These are phyloP conservation scores for Penicillium glabrum DNA, from an alignment of 2,329 filamentous ascomycete genomes.

Conservation along the genomic window DNA sequence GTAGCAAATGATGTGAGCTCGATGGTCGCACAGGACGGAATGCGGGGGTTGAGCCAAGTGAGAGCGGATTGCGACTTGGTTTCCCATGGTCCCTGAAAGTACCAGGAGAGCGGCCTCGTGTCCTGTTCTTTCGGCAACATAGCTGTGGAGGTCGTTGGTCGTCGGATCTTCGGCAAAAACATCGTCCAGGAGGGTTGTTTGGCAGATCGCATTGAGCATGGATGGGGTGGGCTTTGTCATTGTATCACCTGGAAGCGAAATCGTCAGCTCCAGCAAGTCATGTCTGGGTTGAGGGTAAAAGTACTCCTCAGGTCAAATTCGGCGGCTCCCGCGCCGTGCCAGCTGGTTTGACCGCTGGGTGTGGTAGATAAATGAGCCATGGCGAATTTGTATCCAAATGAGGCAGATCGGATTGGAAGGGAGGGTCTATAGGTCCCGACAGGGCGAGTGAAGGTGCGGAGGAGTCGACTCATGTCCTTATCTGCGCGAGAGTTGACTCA, in stretches of 20 bases:
- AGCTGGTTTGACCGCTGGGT: slow-evolving; percentile 20
- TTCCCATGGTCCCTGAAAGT: slow-evolving; percentile 90
- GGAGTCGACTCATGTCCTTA: not conserved
- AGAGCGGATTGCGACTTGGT: slow-evolving; percentile 78
- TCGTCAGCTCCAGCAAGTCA: slow-evolving; percentile 3
- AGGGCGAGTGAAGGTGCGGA: not conserved
- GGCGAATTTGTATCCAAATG: not conserved
- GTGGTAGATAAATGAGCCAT: slow-evolving; percentile 23
- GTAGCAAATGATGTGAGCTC: slow-evolving; percentile 71
- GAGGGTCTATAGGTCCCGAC: not conserved
- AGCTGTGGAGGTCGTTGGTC: slow-evolving; percentile 72
- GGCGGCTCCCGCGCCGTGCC: slow-evolving; percentile 51
- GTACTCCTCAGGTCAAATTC: slow-evolving; percentile 58
- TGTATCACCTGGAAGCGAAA: slow-evolving; percentile 56
- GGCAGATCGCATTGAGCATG: slow-evolving; percentile 78
- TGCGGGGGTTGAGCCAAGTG: slow-evolving; percentile 79
- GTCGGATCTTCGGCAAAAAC: slow-evolving; percentile 78
- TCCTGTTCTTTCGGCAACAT: slow-evolving; percentile 69
- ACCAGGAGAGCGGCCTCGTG: slow-evolving; percentile 80
- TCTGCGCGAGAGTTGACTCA: not conserved
- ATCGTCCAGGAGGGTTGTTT: slow-evolving; percentile 77
- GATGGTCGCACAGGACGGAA: slow-evolving; percentile 73
- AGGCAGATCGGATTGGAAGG: not conserved
- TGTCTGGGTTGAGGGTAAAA: not conserved
- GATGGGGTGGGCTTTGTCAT: slow-evolving; percentile 74